Conservation (phyloP, 2,329 filamentous ascomycete species). For the Pseudogymnoascus sp. region DNA sequence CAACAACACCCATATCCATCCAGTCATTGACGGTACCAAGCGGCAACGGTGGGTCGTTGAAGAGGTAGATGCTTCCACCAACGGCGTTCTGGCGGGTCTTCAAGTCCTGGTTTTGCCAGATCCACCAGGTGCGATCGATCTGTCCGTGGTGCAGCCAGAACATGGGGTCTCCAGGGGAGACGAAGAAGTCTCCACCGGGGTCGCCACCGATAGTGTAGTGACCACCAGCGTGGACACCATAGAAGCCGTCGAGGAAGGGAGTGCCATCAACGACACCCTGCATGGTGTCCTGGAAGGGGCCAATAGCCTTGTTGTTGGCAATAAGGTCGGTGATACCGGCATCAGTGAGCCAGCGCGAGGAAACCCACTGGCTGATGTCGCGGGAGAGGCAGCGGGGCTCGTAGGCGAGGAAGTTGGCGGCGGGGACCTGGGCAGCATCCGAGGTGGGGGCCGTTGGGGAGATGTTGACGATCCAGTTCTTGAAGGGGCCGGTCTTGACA, state of each 20-base stretch:
- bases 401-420: constrained; percentile 27
- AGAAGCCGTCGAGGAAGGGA: constrained; percentile 23
- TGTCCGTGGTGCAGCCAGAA: constrained; percentile 42
- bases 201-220: constrained; percentile 36
- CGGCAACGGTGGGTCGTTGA: constrained; percentile 24
- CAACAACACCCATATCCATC: neutral
- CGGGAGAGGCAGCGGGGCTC: constrained; percentile 39
- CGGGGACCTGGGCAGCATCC: constrained; percentile 29
- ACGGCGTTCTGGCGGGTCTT: constrained; percentile 23
- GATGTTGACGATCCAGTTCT: constrained; percentile 33
- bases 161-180: constrained; percentile 38
- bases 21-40: neutral
- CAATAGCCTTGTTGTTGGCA: constrained; percentile 30
- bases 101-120: constrained; percentile 42
- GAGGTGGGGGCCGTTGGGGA: constrained; percentile 39
- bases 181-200: constrained; percentile 37
- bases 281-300: constrained; percentile 39
- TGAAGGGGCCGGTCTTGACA: constrained; percentile 41
- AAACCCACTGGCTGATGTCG: constrained; percentile 33
- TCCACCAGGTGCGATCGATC: constrained; percentile 41
- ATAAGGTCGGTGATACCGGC: constrained; percentile 31
- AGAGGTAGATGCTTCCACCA: constrained; percentile 36
- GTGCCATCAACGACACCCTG: constrained; percentile 27
- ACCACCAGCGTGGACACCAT: constrained; percentile 31
- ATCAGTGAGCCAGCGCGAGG: constrained; percentile 31